These are phyloP conservation scores for Nephelium lappaceum DNA, from an alignment of 345 rosid genomes.

Conservation along the genomic window DNA sequence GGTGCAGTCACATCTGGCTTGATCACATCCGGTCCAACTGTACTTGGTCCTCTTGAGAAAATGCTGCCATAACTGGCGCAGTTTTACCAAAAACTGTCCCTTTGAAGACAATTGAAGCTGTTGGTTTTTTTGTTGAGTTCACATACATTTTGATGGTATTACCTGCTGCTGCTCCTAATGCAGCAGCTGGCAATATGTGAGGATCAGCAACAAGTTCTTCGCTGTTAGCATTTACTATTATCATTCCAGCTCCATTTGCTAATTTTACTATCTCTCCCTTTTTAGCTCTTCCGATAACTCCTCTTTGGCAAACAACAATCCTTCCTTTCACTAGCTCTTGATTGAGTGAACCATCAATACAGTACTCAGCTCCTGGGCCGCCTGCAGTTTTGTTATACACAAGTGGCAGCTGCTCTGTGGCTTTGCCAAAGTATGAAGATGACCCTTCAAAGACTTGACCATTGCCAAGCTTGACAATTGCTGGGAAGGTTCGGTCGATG, in stretches of 20 bases:
- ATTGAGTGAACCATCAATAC: constrained; percentile 31
- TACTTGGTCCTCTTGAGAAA: constrained; percentile 86
- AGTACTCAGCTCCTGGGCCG: constrained; percentile 37
- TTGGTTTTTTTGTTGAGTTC: constrained; percentile 44
- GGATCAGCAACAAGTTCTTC: constrained; percentile 63
- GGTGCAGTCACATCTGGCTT: constrained; percentile 88
- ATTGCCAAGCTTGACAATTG: constrained; percentile 52
- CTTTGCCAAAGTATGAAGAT: constrained; percentile 46
- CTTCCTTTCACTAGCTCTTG: constrained; percentile 38
- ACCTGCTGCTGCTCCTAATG: constrained; percentile 55
- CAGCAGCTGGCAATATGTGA: constrained; percentile 63
- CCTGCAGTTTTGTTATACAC: constrained; percentile 63
- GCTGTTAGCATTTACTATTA: constrained; percentile 43
- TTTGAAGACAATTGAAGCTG: constrained; percentile 55
- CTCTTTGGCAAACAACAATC: constrained; percentile 45
- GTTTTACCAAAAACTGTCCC: constrained; percentile 56
- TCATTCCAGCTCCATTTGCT: constrained; percentile 74
- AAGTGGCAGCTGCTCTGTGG: constrained; percentile 43
- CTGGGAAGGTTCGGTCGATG: constrained; percentile 65
- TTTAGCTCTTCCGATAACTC: constrained; percentile 7
- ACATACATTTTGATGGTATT: constrained; percentile 40
- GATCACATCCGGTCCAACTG: constrained; percentile 51
- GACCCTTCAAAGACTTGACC: constrained; percentile 51
- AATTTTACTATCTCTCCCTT: constrained; percentile 47
- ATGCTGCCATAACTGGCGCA: constrained; percentile 74